Base-by-base conservation (phyloP, 805 yeast species). In the Candida incommunis region DNA sequence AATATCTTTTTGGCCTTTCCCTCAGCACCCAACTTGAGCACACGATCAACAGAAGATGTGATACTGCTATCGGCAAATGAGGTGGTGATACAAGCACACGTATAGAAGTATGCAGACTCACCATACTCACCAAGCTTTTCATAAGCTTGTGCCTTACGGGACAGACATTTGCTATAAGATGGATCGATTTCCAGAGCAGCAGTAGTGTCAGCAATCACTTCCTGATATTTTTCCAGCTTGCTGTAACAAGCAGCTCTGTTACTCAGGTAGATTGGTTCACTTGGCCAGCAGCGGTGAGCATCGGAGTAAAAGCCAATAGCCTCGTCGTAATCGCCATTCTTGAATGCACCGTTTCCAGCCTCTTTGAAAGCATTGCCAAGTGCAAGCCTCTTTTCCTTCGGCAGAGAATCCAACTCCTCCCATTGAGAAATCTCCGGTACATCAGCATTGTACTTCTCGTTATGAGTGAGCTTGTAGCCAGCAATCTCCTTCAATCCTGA, bases 181-280 rank as follows among this genome's bases (percentile, higher is more conserved):
- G 95, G 95, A 62, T 86, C 82, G 56, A 90, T 67, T 55, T 78
- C 73, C 56, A 92, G 72, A 23, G 97, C 98, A 49, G 72, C 74
- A 20, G 95, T 76, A 46, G 96, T 82, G 62, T 87, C 96, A 54
- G 78, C 83, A 51, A 92, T 73, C 41, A 88, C 95, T 61, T 86
- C 80, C 55, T 84, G 86, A 60, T 76, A 78, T 50, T 87, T 76
- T 51, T 78, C 75, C 53, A 84, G 69, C 5, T 94, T 85, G 43
- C 88, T 82, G 66, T 83, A 83, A 66, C 96, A 90, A 16, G 98
- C 98, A 23, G 97, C 87, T 66, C 96, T 79, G 71, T 92, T 92
- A 50, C 96, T 86, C 68, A 80, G 90, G 67, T 75, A 92, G 27
- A 88, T 82, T 3, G 96, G 87, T 64, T 92, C 96, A 37, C 50